Base-by-base conservation (phyloP, 306 rosid species). In the Trifolium fragiferum region DNA sequence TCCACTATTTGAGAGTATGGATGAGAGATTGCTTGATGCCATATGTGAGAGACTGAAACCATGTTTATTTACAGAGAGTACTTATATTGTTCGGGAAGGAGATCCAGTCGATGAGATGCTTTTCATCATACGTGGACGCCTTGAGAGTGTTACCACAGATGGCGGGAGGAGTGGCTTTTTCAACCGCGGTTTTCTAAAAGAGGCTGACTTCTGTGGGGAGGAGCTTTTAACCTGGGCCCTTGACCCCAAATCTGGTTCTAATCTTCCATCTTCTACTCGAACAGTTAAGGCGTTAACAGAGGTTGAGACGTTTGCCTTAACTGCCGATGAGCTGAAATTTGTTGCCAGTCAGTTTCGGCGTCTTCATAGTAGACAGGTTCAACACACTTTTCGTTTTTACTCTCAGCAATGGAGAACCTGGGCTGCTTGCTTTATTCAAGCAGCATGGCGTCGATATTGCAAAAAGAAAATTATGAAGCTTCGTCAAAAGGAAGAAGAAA, bases 31-130 rank as follows among this genome's bases (percentile, higher is more conserved):
- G 83, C 93, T 94, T 49, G 98, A 94, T 83, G 98, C 98, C 70
- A 94, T 94, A 66, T 94, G 97, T 78, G 98, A 94, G 87, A 86
- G 98, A 75, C 84, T 94, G 84, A 87, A 94, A 81, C 98, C 98
- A 2, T 85, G 90, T 59, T 81, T 94, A 63, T 88, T 90, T 82
- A 94, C 98, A 25, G 92, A 91, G 88, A 82, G 35, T 82, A 91
- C 97, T 51, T 94, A 80, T 91, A 84, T 94, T 40, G 98, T 91
- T 25, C 84, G 96, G 53, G 98, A 94, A 78, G 98, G 98, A 75
- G 98, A 94, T 85, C 98, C 98, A 5, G 98, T 94, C 33, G 98
- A 94, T 35, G 97, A 94, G 85, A 94, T 94, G 98, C 96, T 94
- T 70, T 92, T 94, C 83, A 88, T 94, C 78, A 94, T 94, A 50